phyloP scores from a whole-genome alignment of 2,329 filamentous ascomycete genomes.

The Tolypocladium inflatum region DNA sequence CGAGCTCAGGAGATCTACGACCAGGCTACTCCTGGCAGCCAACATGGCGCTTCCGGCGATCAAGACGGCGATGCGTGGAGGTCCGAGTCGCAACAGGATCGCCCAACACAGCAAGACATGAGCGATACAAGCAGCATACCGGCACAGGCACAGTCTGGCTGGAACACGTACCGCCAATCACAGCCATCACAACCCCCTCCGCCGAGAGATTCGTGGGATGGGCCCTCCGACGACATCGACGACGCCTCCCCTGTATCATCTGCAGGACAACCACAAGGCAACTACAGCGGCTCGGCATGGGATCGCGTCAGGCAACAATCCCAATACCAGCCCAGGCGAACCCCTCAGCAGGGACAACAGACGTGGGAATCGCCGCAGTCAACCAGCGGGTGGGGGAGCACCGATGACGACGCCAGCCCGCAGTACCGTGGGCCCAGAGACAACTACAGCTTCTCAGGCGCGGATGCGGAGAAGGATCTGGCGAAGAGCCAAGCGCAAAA shows the following conservation, averaged over 20 bases:
- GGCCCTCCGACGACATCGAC: constrained; percentile 20
- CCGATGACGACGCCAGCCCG: constrained; percentile 15
- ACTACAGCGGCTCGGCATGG: constrained; percentile 28
- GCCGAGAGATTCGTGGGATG: constrained; percentile 12
- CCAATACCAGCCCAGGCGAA: constrained; percentile 14
- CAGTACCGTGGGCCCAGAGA: constrained; percentile 10
- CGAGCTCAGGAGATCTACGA: constrained; percentile 6
- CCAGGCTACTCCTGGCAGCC: constrained; percentile 5
- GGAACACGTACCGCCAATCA: constrained; percentile 6
- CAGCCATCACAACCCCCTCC: constrained; percentile 4
- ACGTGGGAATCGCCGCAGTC: constrained; percentile 9
- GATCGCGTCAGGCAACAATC: constrained; percentile 32
- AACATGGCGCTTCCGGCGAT: neutral
- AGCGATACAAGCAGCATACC: neutral
- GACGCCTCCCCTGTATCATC: constrained; percentile 34
- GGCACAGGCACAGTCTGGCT: constrained; percentile 6
- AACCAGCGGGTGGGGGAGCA: constrained; percentile 6
- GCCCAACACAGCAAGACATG: constrained; percentile 2
- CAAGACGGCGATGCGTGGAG: constrained; percentile 9
- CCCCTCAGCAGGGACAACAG: constrained; percentile 9
- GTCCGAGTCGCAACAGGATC: constrained; percentile 6
- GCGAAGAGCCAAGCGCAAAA: constrained; percentile 37
- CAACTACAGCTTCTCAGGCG: constrained; percentile 23
- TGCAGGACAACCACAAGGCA: constrained; percentile 11
- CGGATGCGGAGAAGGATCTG: constrained; percentile 25